phyloP scores from a whole-genome alignment of 1,284 basidiomycete genomes.

The Cerioporus squamosus region DNA sequence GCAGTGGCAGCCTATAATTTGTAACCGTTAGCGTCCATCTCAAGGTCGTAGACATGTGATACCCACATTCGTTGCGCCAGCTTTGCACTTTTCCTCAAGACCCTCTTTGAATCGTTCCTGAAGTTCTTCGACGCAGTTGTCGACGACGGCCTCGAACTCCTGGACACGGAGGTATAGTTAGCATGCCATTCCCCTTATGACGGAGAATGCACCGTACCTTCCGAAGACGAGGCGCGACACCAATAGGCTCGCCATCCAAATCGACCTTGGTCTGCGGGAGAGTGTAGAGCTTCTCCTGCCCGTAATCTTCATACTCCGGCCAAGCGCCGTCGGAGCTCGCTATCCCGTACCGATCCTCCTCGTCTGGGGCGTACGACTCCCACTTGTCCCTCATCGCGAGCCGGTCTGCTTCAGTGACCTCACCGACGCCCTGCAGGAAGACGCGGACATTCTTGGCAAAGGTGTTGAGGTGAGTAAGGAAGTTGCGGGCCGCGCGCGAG shows the following conservation, averaged over 20 bases:
- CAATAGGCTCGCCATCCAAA: slow-evolving; percentile 42
- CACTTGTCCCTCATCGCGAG: slow-evolving; percentile 53
- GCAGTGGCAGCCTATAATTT: slow-evolving; percentile 47
- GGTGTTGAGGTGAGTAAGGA: slow-evolving; percentile 49
- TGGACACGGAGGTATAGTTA: slow-evolving; percentile 25
- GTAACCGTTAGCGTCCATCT: background rate
- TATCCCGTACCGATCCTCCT: slow-evolving; percentile 28
- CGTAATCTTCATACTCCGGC: slow-evolving; percentile 29
- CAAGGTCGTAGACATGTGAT: background rate
- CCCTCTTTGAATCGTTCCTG: slow-evolving; percentile 55
- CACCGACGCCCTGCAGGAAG: slow-evolving; percentile 54
- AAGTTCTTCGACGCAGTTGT: slow-evolving; percentile 48
- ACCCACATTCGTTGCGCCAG: slow-evolving; percentile 53
- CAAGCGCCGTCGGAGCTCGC: slow-evolving; percentile 13
- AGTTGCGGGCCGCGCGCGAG: slow-evolving; percentile 53
- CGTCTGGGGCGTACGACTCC: slow-evolving; percentile 44
- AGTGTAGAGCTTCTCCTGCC: slow-evolving; percentile 39
- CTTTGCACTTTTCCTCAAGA: slow-evolving; percentile 58
- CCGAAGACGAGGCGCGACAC: slow-evolving; percentile 50
- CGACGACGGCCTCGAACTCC: slow-evolving; percentile 52
- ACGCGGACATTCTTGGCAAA: slow-evolving; percentile 52
- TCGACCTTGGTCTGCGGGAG: slow-evolving; percentile 45
- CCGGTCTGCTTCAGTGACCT: slow-evolving; percentile 54
- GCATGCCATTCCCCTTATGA: too few relatives aligned
- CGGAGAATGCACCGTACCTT: slow-evolving; percentile 37